phyloP scores from a whole-genome alignment of 495 filamentous ascomycete genomes.

The Aspergillus kassunensis region DNA sequence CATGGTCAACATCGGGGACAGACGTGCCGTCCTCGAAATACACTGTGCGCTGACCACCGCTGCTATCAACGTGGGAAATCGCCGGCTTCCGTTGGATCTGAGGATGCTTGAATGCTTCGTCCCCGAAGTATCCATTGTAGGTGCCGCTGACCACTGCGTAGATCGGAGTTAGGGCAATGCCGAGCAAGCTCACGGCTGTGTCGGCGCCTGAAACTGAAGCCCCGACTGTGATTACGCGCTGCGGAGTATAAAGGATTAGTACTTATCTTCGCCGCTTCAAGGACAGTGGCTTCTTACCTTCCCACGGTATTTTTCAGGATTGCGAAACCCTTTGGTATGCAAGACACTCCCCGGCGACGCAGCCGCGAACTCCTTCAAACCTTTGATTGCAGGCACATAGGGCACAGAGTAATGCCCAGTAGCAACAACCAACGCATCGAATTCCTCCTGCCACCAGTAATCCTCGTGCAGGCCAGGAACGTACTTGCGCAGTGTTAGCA shows the following conservation, averaged over 20 bases:
- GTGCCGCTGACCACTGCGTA: constrained; percentile 32
- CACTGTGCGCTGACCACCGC: constrained; percentile 32
- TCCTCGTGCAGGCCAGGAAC: constrained; percentile 14
- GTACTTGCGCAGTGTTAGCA: constrained; percentile 20
- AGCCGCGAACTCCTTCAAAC: constrained; percentile 11
- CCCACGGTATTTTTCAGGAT: constrained; percentile 30
- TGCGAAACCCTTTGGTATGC: constrained; percentile 38
- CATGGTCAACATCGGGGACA: constrained; percentile 46
- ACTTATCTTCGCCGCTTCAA: background rate
- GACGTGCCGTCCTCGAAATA: constrained; percentile 47
- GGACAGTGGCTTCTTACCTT: constrained; percentile 22
- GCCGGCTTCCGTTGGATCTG: constrained; percentile 38
- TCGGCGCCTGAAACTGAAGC: constrained; percentile 42
- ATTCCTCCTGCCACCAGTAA: constrained; percentile 32
- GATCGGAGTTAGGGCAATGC: constrained; percentile 28
- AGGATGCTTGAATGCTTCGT: constrained; percentile 48
- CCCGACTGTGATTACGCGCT: constrained; percentile 37
- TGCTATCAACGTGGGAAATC: constrained; percentile 40
- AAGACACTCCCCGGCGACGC: constrained; percentile 29
- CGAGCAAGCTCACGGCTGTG: constrained; percentile 32
- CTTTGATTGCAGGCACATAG: constrained; percentile 53
- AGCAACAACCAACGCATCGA: constrained; percentile 71
- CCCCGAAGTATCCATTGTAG: constrained; percentile 49
- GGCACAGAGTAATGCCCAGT: constrained; percentile 71
- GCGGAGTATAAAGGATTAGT: constrained; percentile 3